phyloP scores from a whole-genome alignment of 179 eudicot genomes.

The Gypsophila paniculata region DNA sequence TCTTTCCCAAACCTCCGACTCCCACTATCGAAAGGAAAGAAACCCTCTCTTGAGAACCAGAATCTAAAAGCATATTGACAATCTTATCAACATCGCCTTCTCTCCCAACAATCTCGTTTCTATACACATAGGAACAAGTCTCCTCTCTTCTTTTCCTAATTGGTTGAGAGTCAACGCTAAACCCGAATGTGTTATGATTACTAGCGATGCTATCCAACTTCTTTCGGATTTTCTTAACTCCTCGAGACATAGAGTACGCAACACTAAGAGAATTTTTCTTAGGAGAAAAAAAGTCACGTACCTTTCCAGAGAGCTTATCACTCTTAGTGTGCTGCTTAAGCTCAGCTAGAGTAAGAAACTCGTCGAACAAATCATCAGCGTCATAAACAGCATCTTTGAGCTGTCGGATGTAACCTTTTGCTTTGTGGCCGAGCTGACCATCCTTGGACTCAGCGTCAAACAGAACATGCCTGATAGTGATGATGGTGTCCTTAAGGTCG shows the following conservation, averaged over 20 bases:
- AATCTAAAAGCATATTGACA: neutral
- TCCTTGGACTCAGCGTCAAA: too few species aligned
- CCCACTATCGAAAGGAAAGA: constrained; percentile 24
- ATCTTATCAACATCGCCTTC: neutral
- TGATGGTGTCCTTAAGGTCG: too few species aligned
- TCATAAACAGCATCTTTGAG: neutral
- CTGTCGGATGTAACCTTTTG: neutral
- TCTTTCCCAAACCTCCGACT: constrained; percentile 30
- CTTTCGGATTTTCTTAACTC: neutral
- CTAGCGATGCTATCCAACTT: neutral
- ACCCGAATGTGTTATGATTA: neutral
- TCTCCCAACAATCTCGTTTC: neutral
- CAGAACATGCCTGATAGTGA: too few species aligned
- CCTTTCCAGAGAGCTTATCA: neutral
- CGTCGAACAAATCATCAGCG: neutral
- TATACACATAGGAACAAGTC: constrained; percentile 22
- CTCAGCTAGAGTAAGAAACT: neutral
- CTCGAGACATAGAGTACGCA: neutral
- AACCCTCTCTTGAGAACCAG: constrained; percentile 1
- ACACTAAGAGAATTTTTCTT: neutral
- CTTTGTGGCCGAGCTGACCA: too few species aligned
- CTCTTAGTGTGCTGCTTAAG: constrained; percentile 1
- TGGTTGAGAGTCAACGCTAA: neutral
- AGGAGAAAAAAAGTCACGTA: constrained; percentile 7
- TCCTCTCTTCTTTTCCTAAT: constrained; percentile 7